Percentiles rank a stretch among this genome's conserved stretches.
These are phyloP conservation scores for Scytalidium sp. DNA, from an alignment of 2,329 filamentous ascomycete species.

Conservation along the genomic window DNA sequence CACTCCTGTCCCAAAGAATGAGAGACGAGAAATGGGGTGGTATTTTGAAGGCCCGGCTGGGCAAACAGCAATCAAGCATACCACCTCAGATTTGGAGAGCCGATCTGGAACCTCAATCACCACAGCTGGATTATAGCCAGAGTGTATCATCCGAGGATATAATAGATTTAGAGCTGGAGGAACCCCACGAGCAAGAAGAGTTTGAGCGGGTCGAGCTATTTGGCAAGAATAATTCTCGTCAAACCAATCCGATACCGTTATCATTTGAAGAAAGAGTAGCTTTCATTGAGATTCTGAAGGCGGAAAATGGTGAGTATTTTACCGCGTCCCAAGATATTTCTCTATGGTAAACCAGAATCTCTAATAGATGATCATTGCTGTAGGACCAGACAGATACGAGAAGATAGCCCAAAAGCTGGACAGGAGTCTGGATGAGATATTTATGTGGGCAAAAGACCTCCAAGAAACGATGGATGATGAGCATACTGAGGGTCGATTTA, in stretches of 20 bases:
- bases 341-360: background rate
- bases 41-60: background rate
- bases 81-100: background rate
- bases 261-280: slow-evolving; percentile 5
- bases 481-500: slow-evolving; percentile 13
- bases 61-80: too few relatives aligned
- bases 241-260: slow-evolving; percentile 3
- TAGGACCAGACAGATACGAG: slow-evolving; percentile 15
- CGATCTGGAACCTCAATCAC: background rate
- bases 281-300: slow-evolving; percentile 16
- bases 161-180: background rate
- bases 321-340: background rate
- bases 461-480: slow-evolving; percentile 17
- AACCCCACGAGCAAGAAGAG: background rate
- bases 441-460: slow-evolving; percentile 21
- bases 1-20: background rate
- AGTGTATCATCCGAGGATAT: background rate
- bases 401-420: slow-evolving; percentile 12
- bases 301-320: background rate
- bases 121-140: background rate
- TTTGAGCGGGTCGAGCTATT: slow-evolving; percentile 11
- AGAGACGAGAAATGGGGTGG: background rate
- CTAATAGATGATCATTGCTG: slow-evolving; percentile 2
- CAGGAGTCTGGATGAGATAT: slow-evolving; percentile 24
- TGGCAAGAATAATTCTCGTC: slow-evolving; percentile 10